These are phyloP conservation scores for Zymoseptoria pseudotritici DNA, from an alignment of 2,329 filamentous ascomycete species.

Conservation along the genomic window DNA sequence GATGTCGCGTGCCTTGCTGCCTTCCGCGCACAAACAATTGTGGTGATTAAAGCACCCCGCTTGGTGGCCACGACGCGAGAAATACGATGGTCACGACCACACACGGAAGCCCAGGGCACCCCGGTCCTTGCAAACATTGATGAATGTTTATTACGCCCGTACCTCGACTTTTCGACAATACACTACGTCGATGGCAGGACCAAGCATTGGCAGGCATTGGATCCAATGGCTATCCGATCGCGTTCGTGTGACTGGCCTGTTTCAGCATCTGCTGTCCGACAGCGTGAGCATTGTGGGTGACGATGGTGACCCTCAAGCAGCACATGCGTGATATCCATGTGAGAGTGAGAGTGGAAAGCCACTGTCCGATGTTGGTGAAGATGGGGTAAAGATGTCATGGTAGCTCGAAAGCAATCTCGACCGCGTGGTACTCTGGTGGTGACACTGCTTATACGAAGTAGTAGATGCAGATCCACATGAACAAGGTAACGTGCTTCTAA, in stretches of 20 bases:
- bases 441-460: not conserved
- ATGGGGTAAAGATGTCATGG: not conserved
- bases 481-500: no score
- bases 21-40: not conserved
- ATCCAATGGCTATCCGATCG: not conserved
- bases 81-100: not conserved
- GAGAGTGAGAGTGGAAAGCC: no score
- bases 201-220: not conserved
- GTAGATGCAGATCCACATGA: not conserved
- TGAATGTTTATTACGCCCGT: not conserved
- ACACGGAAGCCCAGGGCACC: not conserved
- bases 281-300: not conserved
- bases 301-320: not conserved
- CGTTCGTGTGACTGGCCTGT: not conserved
- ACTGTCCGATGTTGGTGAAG: no score
- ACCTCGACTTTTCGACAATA: not conserved
- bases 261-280: not conserved
- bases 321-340: no score
- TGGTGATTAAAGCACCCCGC: not conserved
- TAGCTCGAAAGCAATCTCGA: not conserved
- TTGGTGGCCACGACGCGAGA: not conserved
- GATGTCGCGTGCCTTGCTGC: not conserved
- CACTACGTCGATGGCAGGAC: not conserved
- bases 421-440: not conserved
- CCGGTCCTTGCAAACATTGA: not conserved